A percentile compares a stretch with the other conserved stretches of the same genome.
Conservation (phyloP, 495 filamentous ascomycete genomes). For the Hypoxylon crocopeplum region DNA sequence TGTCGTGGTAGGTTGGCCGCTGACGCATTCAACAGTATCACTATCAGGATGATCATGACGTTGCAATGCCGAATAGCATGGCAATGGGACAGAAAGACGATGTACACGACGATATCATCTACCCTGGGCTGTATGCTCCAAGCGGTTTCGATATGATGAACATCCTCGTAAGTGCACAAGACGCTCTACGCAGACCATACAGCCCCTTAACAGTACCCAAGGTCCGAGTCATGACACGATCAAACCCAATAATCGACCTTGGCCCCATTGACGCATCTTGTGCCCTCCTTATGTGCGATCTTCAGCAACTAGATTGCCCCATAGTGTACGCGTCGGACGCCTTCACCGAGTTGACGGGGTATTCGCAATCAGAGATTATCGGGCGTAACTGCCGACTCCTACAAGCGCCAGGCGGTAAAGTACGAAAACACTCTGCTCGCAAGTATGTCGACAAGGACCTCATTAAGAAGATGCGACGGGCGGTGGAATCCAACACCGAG, state of each 20-base stretch:
- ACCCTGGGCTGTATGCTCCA: conserved; percentile 54
- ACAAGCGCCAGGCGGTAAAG: conserved; percentile 50
- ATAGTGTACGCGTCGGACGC: conserved; percentile 57
- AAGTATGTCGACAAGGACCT: conserved; percentile 46
- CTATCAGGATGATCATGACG: conserved; percentile 3
- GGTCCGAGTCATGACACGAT: conserved; percentile 48
- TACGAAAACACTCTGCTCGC: conserved; percentile 37
- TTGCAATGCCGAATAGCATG: neutral
- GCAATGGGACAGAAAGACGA: conserved; percentile 9
- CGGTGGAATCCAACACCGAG: conserved; percentile 49
- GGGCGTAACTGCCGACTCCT: conserved; percentile 62
- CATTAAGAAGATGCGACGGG: conserved; percentile 47
- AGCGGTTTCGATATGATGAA: conserved; percentile 56
- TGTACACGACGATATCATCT: conserved; percentile 50
- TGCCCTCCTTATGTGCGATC: conserved; percentile 57
- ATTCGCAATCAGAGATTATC: conserved; percentile 48
- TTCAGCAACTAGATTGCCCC: conserved; percentile 50
- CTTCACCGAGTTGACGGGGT: conserved; percentile 55
- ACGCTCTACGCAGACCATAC: neutral
- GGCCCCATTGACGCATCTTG: conserved; percentile 55
- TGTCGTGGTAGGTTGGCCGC: neutral
- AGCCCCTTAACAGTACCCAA: conserved; percentile 10
- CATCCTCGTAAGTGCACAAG: conserved; percentile 49
- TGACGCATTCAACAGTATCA: conserved; percentile 22
- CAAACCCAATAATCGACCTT: conserved; percentile 52